Evolutionary conservation across 257 asterid genomes (phyloP), one percentile per base, ranked within the genome.

Genomic region (Catharanthus roseus): DNA sequence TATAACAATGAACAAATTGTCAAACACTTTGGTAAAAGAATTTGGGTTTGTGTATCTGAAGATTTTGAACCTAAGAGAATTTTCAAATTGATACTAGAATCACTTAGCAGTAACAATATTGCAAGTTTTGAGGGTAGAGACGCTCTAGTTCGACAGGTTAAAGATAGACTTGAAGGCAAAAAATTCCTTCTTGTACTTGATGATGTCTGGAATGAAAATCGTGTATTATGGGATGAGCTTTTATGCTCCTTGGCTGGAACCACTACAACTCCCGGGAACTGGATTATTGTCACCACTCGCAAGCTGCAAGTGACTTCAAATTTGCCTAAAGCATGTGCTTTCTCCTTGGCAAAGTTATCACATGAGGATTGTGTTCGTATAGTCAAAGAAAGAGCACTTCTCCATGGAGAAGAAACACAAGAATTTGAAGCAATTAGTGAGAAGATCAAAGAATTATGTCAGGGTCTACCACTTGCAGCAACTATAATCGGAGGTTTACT

Each of bases 171-270:
- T 31, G 18, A 2, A 13, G 68, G 23, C 0, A 70, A 29, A 56
- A 75, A 36, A 4, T 75, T 44, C 69, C 28, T 83, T 2, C 70
- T 83, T 1, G 70, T 80, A 28, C 69, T 76, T n/a, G 80, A 83
- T 53, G 87, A 83, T 26, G 53, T 80, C 12, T 80, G 85, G 85
- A 63, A n/a, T 19, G 79, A 61, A 0, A 60, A 73, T 8, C 0
- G 0, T 0, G 31, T 0, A 9, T 7, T 11, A 3, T 77, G 80
- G 87, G 61, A 70, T 45, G 57, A 67, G 1, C 16, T 67, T 47
- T 67, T 67, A 11, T 4, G n/a, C 13, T 42, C 58, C 11, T 28
- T 67, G 10, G 24, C 1, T 10, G 71, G 58, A 45, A 33, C 45
- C 18, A 5, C 3, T 8, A 7, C 28, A 2, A 47, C 10, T 5